Base-by-base conservation (phyloP, 2,329 filamentous ascomycete genomes). In the Pochonia chlamydosporia region DNA sequence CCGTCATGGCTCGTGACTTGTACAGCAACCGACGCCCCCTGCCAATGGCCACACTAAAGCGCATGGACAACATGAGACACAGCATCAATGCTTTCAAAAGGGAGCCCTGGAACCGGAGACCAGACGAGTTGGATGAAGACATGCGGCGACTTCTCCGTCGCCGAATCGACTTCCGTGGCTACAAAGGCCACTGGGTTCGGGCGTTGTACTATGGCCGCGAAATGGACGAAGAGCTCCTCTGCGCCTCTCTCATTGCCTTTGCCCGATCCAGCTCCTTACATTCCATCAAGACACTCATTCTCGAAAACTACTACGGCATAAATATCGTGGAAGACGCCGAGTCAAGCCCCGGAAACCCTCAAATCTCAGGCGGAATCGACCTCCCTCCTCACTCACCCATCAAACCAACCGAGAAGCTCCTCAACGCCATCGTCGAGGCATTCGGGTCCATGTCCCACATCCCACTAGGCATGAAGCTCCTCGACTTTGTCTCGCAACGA, bases 391-490 rank as follows among this genome's bases (percentile, higher is more conserved):
- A 72, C 24, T 83, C 78, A 1, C 74, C 78, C 7, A 62, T 85
- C 26, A 68, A 71, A 43, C 87, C 88, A 2, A 80, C 77, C 1
- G 52, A 62, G 7, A 67, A 70, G 2, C 70, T 91, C 1, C 71
- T 92, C 20, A 71, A 78, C 46, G 76, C 83, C 8, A 67, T 91
- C n/a, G 83, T 84, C 5, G 82, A 89, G 58, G 70, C 74, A 1
- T 87, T 84, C 52, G 78, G 84, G n/a, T 75, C 73, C 51, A 87
- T 84, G 63, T 82, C 78, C 41, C 73, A 84, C 46, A 71, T 89
- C 4, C 60, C 71, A 1, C 69, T 73, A 2, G 85, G 80, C 11
- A 58, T 84, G 23, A 72, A 76, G 35, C 57, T 85, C 1, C 65
- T 90, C 11, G 75, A 85, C 49, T 78, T 78, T 54, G 62, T 91